Base-by-base conservation (phyloP, 306 rosid genomes). In the Cucurbita pepo region DNA sequence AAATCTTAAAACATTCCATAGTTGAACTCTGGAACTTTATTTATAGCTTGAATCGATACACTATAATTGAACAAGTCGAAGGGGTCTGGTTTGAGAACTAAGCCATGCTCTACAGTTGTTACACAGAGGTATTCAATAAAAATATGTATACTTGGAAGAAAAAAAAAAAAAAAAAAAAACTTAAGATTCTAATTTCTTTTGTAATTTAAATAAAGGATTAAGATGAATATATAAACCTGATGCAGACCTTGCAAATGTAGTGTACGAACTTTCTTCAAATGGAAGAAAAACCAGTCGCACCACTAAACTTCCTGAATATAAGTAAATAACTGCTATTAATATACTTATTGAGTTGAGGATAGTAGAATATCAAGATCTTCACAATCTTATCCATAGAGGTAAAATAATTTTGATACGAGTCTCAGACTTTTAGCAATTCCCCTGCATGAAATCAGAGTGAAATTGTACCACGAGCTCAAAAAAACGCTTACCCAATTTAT, bases 241-340 rank as follows among this genome's bases (percentile, higher is more conserved):
- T 56, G 92, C 96, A 75, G 88, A 94, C 96, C 90, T 90, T 80
- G 97, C 97, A 90, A 94, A 94, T 66, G 98, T 82, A 65, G 91
- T 73, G 53, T 81, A 94, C 43, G 97, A 86, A 82, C 97, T 94
- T 84, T 94, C 98, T 87, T 94, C 98, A 64, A 90, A 94, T 77
- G 97, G 97, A 85, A 94, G 92, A 82, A 94, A 87, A 76, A 94
- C 83, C 82, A 94, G 69, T 81, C 98, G 88, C 80, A 90, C 98
- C 82, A 90, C 97, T 81, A 94, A 82, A 83, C 98, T 94, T 48
- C 98, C 98, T 94, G 96, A 75, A 80, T 82, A 44, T 25, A 58
- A 71, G 72, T 66, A 47, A 77, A 82, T 56, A 69, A 8, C 36
- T 62, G 72, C 65, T 70, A 51, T 37, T 11, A 60, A 38, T 73